These are phyloP conservation scores for Geosmithia flava DNA, from an alignment of 2,329 filamentous ascomycete genomes.

Conservation along the genomic window DNA sequence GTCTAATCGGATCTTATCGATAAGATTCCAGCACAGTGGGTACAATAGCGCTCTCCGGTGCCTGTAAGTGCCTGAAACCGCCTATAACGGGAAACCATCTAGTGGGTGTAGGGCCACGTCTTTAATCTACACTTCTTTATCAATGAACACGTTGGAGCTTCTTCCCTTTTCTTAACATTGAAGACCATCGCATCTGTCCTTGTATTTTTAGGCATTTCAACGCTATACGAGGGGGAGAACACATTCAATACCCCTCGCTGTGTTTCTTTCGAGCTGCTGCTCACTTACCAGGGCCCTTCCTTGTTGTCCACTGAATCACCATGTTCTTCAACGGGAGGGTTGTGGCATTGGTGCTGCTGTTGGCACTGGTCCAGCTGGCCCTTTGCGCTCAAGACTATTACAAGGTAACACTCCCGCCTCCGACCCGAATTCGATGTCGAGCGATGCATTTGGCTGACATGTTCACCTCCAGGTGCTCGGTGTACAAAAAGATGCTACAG, in stretches of 20 bases:
- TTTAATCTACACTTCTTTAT: neutral
- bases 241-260: neutral
- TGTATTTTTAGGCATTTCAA: neutral
- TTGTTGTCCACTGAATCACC: conserved; percentile 9
- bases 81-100: neutral
- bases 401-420: conserved; percentile 37
- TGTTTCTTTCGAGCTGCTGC: neutral
- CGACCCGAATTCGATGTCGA: neutral
- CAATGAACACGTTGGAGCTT: neutral
- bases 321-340: conserved; percentile 36
- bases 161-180: neutral
- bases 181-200: neutral
- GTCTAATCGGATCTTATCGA: neutral
- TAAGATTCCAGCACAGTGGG: neutral
- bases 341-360: conserved; percentile 31
- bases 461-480: conserved; percentile 52
- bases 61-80: neutral
- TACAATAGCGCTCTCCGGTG: neutral
- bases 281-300: conserved; percentile 1
- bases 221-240: neutral
- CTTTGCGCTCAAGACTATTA: conserved; percentile 64
- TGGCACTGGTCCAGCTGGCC: conserved; percentile 40
- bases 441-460: neutral
- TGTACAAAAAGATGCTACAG: conserved; percentile 64
- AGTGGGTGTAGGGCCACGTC: neutral